These are phyloP conservation scores for Cetraspora pellucida DNA, from an alignment of 192 early-diverging fungal species.

Conservation along the genomic window DNA sequence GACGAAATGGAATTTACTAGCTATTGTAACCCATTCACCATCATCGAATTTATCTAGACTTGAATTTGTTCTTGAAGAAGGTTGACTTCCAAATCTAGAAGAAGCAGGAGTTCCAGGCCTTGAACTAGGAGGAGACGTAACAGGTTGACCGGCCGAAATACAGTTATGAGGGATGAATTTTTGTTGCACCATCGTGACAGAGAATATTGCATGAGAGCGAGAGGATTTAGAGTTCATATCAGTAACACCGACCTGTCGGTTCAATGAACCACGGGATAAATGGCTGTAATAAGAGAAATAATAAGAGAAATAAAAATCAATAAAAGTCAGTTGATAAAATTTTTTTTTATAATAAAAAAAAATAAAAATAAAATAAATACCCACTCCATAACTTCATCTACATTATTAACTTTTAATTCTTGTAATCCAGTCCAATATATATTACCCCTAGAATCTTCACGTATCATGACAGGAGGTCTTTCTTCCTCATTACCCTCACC, in stretches of 20 bases:
- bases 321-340: neutral
- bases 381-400: slow-evolving; percentile 74
- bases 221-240: slow-evolving; percentile 97
- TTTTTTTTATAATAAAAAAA: slow-evolving; percentile 17
- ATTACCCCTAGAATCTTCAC: slow-evolving; percentile 86
- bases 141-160: slow-evolving; percentile 31
- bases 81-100: neutral
- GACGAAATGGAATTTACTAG: slow-evolving; percentile 97
- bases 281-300: slow-evolving; percentile 46
- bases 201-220: slow-evolving; percentile 97
- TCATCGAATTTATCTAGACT: slow-evolving; percentile 49
- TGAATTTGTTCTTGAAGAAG: slow-evolving; percentile 20
- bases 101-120: slow-evolving; percentile 14
- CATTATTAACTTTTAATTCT: slow-evolving; percentile 70
- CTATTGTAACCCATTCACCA: slow-evolving; percentile 56
- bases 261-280: slow-evolving; percentile 70
- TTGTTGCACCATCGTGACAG: slow-evolving; percentile 83
- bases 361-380: slow-evolving; percentile 3
- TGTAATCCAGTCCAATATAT: slow-evolving; percentile 85
- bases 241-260: slow-evolving; percentile 88
- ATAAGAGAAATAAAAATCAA: neutral
- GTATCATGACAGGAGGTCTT: slow-evolving; percentile 68
- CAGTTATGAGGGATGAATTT: slow-evolving; percentile 42
- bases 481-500: slow-evolving; percentile 59
- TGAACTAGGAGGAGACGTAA: slow-evolving; percentile 24